Conservation (phyloP, 1,284 basidiomycete species). For the Ustilago bromivora region DNA sequence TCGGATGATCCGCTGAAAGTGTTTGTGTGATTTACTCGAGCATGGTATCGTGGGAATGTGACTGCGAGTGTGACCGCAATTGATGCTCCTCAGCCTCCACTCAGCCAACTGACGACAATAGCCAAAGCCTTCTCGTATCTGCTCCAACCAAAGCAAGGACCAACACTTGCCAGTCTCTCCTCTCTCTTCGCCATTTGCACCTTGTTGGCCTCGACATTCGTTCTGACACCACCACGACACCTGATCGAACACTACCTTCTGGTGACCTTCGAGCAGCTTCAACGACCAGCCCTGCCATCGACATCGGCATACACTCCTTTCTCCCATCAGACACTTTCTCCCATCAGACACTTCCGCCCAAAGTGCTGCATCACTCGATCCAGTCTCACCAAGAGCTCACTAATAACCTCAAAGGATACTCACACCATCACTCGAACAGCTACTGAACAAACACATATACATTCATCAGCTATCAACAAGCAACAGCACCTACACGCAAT, state of each 20-base stretch:
- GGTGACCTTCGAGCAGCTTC: no score
- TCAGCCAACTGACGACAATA: not conserved
- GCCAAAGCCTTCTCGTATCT: not conserved
- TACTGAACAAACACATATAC: no score
- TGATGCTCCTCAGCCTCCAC: constrained; percentile 13
- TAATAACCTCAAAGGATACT: no score
- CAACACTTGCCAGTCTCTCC: not conserved
- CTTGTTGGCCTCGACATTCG: not conserved
- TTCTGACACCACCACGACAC: not conserved
- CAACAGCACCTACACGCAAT: not conserved
- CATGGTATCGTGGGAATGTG: not conserved
- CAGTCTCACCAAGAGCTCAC: no score
- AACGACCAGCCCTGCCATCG: no score
- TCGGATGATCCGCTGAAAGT: no score
- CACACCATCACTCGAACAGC: no score
- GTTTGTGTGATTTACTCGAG: not conserved
- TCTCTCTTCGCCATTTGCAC: not conserved
- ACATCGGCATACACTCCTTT: no score
- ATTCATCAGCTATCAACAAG: not conserved
- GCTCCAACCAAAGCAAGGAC: not conserved
- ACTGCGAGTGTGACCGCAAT: constrained; percentile 4
- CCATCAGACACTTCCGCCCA: no score
- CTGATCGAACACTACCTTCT: no score
- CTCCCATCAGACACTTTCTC: no score
- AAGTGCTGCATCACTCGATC: no score